Evolutionary conservation across 139 green algal genomes (phyloP).

Genomic region (Closterium sp.): DNA sequence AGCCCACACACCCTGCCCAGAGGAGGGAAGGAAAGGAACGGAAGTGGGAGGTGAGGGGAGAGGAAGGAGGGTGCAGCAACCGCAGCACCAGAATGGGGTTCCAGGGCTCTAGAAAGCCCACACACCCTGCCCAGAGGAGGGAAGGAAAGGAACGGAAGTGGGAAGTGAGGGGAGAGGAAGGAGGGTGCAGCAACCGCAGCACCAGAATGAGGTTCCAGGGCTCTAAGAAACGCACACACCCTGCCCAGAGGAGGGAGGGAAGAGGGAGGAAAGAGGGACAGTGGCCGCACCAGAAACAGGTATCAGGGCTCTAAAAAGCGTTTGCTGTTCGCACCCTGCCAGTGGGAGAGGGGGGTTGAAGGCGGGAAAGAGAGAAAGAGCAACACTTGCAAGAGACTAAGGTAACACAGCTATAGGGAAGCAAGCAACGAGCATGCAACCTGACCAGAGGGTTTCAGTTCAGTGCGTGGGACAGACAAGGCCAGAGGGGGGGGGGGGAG

Average conservation of each 20-base stretch:
- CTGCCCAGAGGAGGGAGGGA: background rate
- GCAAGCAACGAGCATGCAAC: too few species aligned
- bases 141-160: too few species aligned
- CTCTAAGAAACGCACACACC: conserved; percentile 74
- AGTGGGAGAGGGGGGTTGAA: too few species aligned
- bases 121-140: conserved; percentile 14
- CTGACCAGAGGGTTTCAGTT: too few species aligned
- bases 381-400: too few species aligned
- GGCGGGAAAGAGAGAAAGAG: too few species aligned
- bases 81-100: conserved; percentile 88
- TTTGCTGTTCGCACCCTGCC: too few species aligned
- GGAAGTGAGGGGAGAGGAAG: background rate
- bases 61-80: conserved; percentile 38
- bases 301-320: conserved; percentile 85
- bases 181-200: conserved; percentile 61
- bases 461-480: too few species aligned
- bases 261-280: conserved; percentile 49
- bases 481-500: too few species aligned
- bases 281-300: conserved; percentile 79
- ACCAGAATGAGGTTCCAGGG: conserved; percentile 88
- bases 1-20: conserved; percentile 44
- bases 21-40: conserved; percentile 48
- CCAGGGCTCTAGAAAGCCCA: conserved; percentile 71
- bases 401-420: too few species aligned
- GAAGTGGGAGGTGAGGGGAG: too few species aligned